Percentiles rank a stretch among this genome's conserved stretches.
These are phyloP conservation scores for Mangifera indica DNA, from an alignment of 345 rosid species.

Conservation along the genomic window DNA sequence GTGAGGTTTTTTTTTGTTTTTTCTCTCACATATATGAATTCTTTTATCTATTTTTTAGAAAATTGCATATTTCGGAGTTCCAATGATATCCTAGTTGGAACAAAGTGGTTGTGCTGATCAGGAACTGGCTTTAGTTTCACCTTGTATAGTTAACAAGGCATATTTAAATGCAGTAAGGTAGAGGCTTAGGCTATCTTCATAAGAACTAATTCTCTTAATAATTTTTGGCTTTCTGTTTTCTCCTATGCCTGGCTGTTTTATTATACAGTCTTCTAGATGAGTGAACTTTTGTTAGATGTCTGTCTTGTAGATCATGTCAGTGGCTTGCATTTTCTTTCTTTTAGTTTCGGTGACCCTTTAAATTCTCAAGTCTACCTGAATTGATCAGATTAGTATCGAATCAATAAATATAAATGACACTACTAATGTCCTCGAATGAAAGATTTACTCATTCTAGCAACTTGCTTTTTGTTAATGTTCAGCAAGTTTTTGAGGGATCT, in stretches of 20 bases:
- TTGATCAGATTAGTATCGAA: not conserved
- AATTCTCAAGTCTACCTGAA: too few species aligned
- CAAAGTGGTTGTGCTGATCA: not conserved
- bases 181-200: not conserved
- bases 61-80: not conserved
- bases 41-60: not conserved
- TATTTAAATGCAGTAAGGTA: not conserved
- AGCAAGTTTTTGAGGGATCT: not conserved
- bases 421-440: not conserved
- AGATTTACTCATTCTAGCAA: not conserved
- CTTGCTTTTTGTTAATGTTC: not conserved
- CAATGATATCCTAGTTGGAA: not conserved
- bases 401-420: not conserved
- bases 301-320: not conserved
- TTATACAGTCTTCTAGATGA: not conserved
- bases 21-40: not conserved
- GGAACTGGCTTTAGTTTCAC: not conserved
- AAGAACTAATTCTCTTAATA: not conserved
- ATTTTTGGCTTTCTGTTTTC: not conserved
- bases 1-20: constrained; percentile 36
- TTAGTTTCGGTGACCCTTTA: not conserved
- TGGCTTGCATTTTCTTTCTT: not conserved
- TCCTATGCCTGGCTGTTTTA: not conserved
- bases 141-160: not conserved
- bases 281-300: not conserved